These are phyloP conservation scores for Fomes fomentarius DNA, from an alignment of 1,284 basidiomycete genomes.

Conservation along the genomic window DNA sequence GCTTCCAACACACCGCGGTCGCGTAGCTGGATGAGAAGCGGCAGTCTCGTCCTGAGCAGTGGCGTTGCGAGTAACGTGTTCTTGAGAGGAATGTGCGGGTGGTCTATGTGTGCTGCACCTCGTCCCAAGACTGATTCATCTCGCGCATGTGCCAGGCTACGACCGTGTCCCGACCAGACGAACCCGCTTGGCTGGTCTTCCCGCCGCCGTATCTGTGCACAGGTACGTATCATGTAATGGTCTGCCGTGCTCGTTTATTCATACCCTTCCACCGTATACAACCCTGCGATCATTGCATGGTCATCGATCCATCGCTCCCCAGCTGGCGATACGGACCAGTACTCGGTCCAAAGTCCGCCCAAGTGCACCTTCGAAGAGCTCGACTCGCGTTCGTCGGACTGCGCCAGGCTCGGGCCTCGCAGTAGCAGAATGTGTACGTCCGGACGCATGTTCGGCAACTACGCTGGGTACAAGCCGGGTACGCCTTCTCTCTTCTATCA, in stretches of 20 bases:
- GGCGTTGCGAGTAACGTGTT: constrained; percentile 88
- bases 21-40: constrained; percentile 76
- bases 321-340: constrained; percentile 64
- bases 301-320: constrained; percentile 83
- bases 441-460: constrained; percentile 3
- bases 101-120: background rate
- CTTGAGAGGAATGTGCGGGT: constrained; percentile 62
- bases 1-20: constrained; percentile 76
- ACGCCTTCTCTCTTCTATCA: no score
- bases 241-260: background rate
- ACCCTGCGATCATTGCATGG: constrained; percentile 95
- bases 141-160: constrained; percentile 41
- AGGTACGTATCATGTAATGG: constrained; percentile 47
- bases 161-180: constrained; percentile 38
- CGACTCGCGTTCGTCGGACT: background rate
- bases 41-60: constrained; percentile 81
- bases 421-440: no score
- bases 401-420: no score
- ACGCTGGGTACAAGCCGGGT: background rate
- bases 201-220: constrained; percentile 84
- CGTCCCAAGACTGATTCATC: background rate
- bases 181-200: constrained; percentile 50
- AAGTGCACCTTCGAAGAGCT: constrained; percentile 77
- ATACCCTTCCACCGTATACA: constrained; percentile 59
- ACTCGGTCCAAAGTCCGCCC: constrained; percentile 55